These are phyloP conservation scores for Pseudopyrenochaeta lycopersici DNA, from an alignment of 2,329 filamentous ascomycete genomes.

Conservation along the genomic window DNA sequence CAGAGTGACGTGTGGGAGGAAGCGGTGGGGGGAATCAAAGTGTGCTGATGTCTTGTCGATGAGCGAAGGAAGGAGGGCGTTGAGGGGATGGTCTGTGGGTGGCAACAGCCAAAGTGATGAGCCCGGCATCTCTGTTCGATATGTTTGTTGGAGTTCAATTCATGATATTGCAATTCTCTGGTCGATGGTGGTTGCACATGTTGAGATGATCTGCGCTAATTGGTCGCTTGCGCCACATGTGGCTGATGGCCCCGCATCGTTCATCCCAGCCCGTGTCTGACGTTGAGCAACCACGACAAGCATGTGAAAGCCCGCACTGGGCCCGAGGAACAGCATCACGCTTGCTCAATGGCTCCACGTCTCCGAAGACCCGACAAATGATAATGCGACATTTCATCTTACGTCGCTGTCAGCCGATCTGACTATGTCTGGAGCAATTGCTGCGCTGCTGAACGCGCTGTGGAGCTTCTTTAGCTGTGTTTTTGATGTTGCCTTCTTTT, in stretches of 20 bases:
- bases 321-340: constrained; percentile 12
- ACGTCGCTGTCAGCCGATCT: constrained; percentile 23
- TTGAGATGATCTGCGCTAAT: background rate
- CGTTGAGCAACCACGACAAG: constrained; percentile 9
- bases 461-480: constrained; percentile 44
- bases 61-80: constrained; percentile 39
- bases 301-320: constrained; percentile 27
- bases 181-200: background rate
- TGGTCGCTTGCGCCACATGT: constrained; percentile 15
- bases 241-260: constrained; percentile 10
- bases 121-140: constrained; percentile 44
- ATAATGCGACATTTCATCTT: constrained; percentile 31
- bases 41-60: constrained; percentile 45
- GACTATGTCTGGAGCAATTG: constrained; percentile 29
- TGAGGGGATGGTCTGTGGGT: constrained; percentile 43
- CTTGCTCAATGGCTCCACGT: constrained; percentile 27
- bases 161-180: too few species aligned
- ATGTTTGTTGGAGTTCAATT: too few species aligned
- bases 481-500: constrained; percentile 51
- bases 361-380: constrained; percentile 31
- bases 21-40: constrained; percentile 48
- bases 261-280: constrained; percentile 11
- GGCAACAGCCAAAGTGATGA: constrained; percentile 56
- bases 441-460: constrained; percentile 17
- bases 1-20: constrained; percentile 55